Evolutionary conservation across 805 yeast species (phyloP).

Genomic region (Brettanomyces naardenensis): DNA sequence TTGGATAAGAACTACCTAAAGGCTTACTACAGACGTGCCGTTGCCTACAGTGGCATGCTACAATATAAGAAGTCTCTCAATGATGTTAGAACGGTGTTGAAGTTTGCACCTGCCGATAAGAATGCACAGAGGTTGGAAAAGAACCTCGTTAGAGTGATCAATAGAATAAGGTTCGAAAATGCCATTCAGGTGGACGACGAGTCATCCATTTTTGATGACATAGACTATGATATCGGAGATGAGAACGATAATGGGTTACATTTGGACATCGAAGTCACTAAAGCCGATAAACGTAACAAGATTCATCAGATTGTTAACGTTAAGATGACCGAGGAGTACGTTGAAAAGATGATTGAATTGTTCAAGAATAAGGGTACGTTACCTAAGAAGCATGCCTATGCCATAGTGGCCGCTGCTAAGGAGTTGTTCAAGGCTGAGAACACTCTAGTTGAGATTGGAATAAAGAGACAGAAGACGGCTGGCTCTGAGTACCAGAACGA

Average conservation of each 20-base stretch:
- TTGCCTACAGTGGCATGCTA: constrained; percentile 67
- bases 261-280: constrained; percentile 29
- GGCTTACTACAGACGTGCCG: constrained; percentile 83
- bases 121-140: constrained; percentile 55
- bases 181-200: constrained; percentile 74
- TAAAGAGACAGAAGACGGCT: constrained; percentile 23
- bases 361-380: constrained; percentile 68
- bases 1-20: constrained; percentile 63
- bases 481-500: constrained; percentile 26
- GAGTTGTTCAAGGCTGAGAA: constrained; percentile 52
- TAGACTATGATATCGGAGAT: constrained; percentile 40
- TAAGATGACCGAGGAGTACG: constrained; percentile 45
- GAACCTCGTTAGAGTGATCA: constrained; percentile 57
- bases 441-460: constrained; percentile 63
- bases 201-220: constrained; percentile 37
- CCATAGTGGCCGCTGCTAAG: constrained; percentile 67
- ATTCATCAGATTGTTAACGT: constrained; percentile 14
- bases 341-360: constrained; percentile 55
- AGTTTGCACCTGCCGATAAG: constrained; percentile 57
- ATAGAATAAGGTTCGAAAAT: constrained; percentile 70
- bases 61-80: constrained; percentile 65
- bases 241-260: constrained; percentile 58
- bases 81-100: constrained; percentile 60
- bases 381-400: constrained; percentile 78
- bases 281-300: constrained; percentile 15